phyloP scores from a whole-genome alignment of 1,284 basidiomycete genomes.

The Pyrrhoderma noxium region DNA sequence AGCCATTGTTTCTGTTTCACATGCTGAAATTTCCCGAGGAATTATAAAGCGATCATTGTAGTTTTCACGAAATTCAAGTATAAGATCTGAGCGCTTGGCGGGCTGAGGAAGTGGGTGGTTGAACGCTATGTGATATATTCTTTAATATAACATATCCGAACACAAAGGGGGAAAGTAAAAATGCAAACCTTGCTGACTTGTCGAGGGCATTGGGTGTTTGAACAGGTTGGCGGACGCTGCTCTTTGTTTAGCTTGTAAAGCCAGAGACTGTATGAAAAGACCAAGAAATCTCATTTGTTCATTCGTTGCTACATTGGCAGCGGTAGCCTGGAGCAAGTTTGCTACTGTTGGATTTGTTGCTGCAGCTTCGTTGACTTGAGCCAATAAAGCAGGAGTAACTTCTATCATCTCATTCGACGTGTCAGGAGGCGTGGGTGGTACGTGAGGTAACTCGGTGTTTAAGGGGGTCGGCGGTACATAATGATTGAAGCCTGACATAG shows the following conservation, averaged over 20 bases:
- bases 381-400: conserved; percentile 47
- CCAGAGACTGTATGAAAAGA: conserved; percentile 52
- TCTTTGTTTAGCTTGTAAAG: conserved; percentile 17
- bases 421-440: conserved; percentile 36
- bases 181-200: conserved; percentile 3
- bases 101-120: conserved; percentile 6
- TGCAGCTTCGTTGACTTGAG: conserved; percentile 58
- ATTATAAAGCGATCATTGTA: conserved; percentile 55
- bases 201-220: neutral
- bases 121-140: neutral
- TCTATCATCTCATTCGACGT: conserved; percentile 28
- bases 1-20: conserved; percentile 27
- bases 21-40: conserved; percentile 49
- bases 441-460: conserved; percentile 20
- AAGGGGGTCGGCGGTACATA: conserved; percentile 9
- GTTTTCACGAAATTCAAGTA: conserved; percentile 61
- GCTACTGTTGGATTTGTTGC: conserved; percentile 55
- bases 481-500: conserved; percentile 1
- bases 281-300: conserved; percentile 60
- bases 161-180: neutral
- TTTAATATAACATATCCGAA: no score
- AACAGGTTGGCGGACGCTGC: neutral
- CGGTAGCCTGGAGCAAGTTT: conserved; percentile 54
- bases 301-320: conserved; percentile 46
- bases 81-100: conserved; percentile 52